Evolutionary conservation across 192 early-diverging fungal species (phyloP), one percentile per base, ranked within the genome.

Genomic region (Coemansia sp.): DNA sequence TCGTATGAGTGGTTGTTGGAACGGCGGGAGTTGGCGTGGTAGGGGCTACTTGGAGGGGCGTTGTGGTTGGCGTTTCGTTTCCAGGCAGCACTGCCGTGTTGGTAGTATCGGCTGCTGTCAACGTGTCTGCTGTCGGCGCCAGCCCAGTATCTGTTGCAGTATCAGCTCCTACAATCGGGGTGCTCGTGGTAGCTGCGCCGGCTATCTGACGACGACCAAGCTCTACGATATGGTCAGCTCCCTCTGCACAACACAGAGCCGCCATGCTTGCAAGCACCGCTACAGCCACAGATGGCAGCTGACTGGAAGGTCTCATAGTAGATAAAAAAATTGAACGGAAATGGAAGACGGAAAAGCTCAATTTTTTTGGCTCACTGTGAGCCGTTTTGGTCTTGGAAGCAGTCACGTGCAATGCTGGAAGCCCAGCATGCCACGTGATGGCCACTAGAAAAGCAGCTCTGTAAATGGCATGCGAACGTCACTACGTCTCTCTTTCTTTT

Each of bases 401-500:
- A 5, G 47, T 53, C 59, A 61, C 50, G 59, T 61, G 59, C 11
- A 21, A 17, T n/a, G 23, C 21, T 30, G 18, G 26, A 34, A 62
- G 44, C 50, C 36, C 32, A 44, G 10, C 15, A 7, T 38, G 21
- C 42, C 60, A 62, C 60, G 60, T 39, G 60, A 62, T 28, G 40
- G 16, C 30, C n/a, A 30, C 6, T 36, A 31, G 43, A 28, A 28
- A 11, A 1, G 17, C 41, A n/a, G 18, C 28, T 44, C 12, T 41
- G 37, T 41, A 6, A 14, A 3, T 41, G 16, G 32, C 2, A 34
- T 34, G 7, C 10, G 1, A 14, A 17, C 40, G 40, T 17, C 16
- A 17, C 40, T 41, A 8, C 15, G 40, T 41, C 40, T 16, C 40
- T 16, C 4, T 44, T 60, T 12, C 12, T 43, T 48, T 47, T 53